A percentile compares a stretch with the other conserved stretches of the same genome.
Evolutionary conservation across 1,139 yeast species (phyloP).

Genomic region (Blastobotrys aristatus): DNA sequence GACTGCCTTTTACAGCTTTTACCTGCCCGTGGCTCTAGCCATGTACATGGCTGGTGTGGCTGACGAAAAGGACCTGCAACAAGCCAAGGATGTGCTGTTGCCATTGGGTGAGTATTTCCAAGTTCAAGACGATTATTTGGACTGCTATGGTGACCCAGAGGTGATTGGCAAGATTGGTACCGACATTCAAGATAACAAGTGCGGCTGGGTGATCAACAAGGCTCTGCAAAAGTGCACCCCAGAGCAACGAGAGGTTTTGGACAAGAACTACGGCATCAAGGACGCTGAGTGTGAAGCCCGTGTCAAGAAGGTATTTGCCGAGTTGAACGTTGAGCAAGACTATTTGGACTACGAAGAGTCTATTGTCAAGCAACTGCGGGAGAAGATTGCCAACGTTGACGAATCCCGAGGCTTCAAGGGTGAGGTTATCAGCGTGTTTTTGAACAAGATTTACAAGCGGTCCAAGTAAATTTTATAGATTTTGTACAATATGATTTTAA

Average conservation of each 20-base stretch:
- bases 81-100: constrained; percentile 80
- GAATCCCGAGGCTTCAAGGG: constrained; percentile 90
- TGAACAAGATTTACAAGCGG: constrained; percentile 91
- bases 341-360: constrained; percentile 81
- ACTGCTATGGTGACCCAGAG: constrained; percentile 96
- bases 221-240: constrained; percentile 76
- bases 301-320: constrained; percentile 70
- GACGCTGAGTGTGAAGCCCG: constrained; percentile 61
- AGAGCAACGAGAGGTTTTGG: constrained; percentile 78
- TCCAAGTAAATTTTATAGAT: constrained; percentile 50
- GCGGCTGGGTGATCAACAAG: constrained; percentile 95
- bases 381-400: constrained; percentile 64
- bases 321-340: constrained; percentile 63
- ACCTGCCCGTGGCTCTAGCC: constrained; percentile 94
- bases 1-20: constrained; percentile 97
- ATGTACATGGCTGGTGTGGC: constrained; percentile 86
- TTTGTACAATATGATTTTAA: neutral
- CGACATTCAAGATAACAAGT: constrained; percentile 96
- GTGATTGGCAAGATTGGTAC: constrained; percentile 98
- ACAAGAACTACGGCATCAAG: constrained; percentile 85
- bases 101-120: constrained; percentile 99
- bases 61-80: constrained; percentile 70
- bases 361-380: constrained; percentile 58
- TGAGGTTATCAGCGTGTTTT: constrained; percentile 75
- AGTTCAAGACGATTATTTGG: constrained; percentile 95